phyloP scores from a whole-genome alignment of 2,329 filamentous ascomycete genomes.

The Bertia moriformis region DNA sequence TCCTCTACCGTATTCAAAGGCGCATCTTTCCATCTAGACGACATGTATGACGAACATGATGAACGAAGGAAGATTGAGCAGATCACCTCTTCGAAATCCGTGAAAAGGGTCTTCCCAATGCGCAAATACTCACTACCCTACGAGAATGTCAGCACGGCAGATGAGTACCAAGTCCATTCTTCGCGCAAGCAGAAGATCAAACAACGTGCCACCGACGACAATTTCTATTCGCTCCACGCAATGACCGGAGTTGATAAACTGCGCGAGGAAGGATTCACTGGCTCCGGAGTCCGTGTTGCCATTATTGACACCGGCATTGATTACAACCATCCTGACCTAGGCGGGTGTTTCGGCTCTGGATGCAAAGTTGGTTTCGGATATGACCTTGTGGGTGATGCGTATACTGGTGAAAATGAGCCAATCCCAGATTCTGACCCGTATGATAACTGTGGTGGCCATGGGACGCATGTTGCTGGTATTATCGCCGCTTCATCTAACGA shows the following conservation, averaged over 20 bases:
- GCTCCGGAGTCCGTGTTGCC: conserved; percentile 25
- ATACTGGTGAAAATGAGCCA: conserved; percentile 16
- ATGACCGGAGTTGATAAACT: conserved; percentile 22
- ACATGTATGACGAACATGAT: too few species aligned
- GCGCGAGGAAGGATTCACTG: conserved; percentile 25
- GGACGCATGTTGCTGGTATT: conserved; percentile 47
- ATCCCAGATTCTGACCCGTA: conserved; percentile 34
- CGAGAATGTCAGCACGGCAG: too few species aligned
- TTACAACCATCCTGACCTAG: conserved; percentile 47
- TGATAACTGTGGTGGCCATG: conserved; percentile 41
- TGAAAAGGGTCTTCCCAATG: too few species aligned
- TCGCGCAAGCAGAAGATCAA: too few species aligned
- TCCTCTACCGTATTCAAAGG: too few species aligned
- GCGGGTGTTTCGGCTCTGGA: conserved; percentile 45
- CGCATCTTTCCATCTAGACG: too few species aligned
- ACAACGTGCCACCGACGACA: too few species aligned
- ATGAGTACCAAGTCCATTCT: too few species aligned
- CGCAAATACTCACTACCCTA: too few species aligned
- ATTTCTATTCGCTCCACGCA: conserved; percentile 11
- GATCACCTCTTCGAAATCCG: too few species aligned
- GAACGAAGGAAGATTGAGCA: too few species aligned
- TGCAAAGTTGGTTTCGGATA: conserved; percentile 42
- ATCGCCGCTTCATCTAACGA: conserved; percentile 35
- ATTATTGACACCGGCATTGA: conserved; percentile 30
- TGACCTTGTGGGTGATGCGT: conserved; percentile 43